Evolutionary conservation across 306 rosid genomes (phyloP), one percentile per base, ranked within the genome.

Genomic region (Sphenostylis stenocarpa): DNA sequence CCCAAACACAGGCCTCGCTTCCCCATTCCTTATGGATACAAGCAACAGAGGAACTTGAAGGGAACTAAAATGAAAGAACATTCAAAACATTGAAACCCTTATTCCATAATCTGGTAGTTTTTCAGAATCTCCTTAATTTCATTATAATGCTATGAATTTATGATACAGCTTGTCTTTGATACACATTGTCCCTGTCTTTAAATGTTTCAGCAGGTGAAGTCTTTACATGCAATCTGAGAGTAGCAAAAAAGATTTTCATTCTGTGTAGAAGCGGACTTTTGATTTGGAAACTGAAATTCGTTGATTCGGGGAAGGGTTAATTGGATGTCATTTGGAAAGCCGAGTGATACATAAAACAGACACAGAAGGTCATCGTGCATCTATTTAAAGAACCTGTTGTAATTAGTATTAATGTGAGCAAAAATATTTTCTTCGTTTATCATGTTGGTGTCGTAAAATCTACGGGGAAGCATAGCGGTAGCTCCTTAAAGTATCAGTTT

Each of bases 31-130:
- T 84, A 61, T 38, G 89, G 83, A 73, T 79, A 75, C 83, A 88
- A 87, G 80, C 90, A 81, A 64, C 89, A 45, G 85, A 90, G 72
- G 75, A 89, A 81, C 43, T 64, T 66, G 70, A 92, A 89, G 82
- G 86, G 77, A 65, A 34, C 84, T 52, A 80, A 85, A 45, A 71
- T 67, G 45, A 90, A 84, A 41, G 88, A 81, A 79, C 88, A 44
- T 20, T 51, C 73, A 2, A 55, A 66, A 74, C 86, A 84, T 78
- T 77, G 81, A 87, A 77, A 58, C 43, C 48, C 19, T 45, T 75
- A 53, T 67, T 82, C 82, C 79, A 67, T 52, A 75, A 84, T 57
- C 56, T 33, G 90, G 82, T 89, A 86, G 67, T 77, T 72, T 73
- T 79, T 63, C 49, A 26, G 55, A 75, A 72, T 77, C 75, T 80